Evolutionary conservation across 768 basidiomycete species (phyloP).

Genomic region (Boletus sp.): DNA sequence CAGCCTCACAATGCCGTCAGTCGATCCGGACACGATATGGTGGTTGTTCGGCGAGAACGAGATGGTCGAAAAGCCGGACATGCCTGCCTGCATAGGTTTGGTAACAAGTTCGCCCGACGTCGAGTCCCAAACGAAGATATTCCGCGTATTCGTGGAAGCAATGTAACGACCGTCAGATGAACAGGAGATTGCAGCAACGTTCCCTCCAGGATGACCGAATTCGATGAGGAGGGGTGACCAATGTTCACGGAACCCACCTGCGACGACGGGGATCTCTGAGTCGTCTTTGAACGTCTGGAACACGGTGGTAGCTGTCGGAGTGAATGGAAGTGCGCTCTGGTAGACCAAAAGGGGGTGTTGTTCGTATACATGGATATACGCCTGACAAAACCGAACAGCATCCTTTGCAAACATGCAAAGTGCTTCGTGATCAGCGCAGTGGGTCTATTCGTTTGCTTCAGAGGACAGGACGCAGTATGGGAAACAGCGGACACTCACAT

Average conservation of each 20-base stretch:
- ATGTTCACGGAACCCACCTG: slow-evolving; percentile 29
- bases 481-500: slow-evolving; percentile 11
- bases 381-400: slow-evolving; percentile 32
- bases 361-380: slow-evolving; percentile 30
- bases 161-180: slow-evolving; percentile 31
- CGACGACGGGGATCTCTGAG: slow-evolving; percentile 20
- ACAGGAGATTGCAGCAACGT: slow-evolving; percentile 21
- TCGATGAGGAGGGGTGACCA: slow-evolving; percentile 34
- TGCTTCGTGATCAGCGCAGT: slow-evolving; percentile 10
- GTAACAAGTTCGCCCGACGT: slow-evolving; percentile 27
- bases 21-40: slow-evolving; percentile 25
- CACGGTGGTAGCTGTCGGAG: slow-evolving; percentile 26
- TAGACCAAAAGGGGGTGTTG: slow-evolving; percentile 35
- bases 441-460: slow-evolving; percentile 10
- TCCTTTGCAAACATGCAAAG: slow-evolving; percentile 25
- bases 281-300: slow-evolving; percentile 30
- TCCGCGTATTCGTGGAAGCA: slow-evolving; percentile 22
- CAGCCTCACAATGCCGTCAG: slow-evolving; percentile 19
- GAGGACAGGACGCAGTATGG: background rate
- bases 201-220: slow-evolving; percentile 17
- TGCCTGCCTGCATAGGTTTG: slow-evolving; percentile 14
- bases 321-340: slow-evolving; percentile 31
- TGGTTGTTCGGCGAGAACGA: slow-evolving; percentile 31
- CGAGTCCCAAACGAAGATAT: slow-evolving; percentile 27
- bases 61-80: slow-evolving; percentile 16